Evolutionary conservation across 2,329 filamentous ascomycete genomes (phyloP).

Genomic region (Epichloe hybrida): DNA sequence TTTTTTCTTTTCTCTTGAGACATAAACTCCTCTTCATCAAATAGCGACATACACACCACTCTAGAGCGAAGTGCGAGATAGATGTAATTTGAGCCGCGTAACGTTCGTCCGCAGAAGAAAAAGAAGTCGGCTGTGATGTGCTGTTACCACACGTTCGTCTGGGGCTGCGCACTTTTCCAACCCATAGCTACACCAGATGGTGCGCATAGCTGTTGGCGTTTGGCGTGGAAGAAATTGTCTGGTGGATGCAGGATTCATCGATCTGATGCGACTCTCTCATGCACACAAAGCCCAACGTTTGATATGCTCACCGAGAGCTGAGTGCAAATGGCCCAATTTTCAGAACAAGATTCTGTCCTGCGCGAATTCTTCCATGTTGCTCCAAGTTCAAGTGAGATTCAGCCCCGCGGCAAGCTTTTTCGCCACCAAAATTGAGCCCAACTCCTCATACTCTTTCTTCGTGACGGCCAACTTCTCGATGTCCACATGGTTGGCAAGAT

Average conservation of each 20-base stretch:
- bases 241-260: no score
- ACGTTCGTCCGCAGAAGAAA: not conserved
- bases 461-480: constrained; percentile 62
- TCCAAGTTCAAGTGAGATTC: constrained; percentile 1
- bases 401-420: constrained; percentile 45
- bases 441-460: constrained; percentile 79
- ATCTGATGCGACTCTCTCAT: no score
- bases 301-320: no score
- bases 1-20: not conserved
- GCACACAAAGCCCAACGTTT: no score
- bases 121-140: not conserved
- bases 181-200: no score
- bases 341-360: not conserved
- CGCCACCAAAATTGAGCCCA: constrained; percentile 62
- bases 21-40: constrained; percentile 1
- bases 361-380: no score
- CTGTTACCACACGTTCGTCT: not conserved
- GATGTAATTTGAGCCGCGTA: not conserved
- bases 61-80: not conserved
- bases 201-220: no score
- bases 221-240: no score
- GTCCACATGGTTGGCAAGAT: constrained; percentile 56
- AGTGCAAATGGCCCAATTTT: not conserved
- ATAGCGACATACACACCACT: constrained; percentile 3
- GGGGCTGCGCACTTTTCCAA: not conserved